Conservation (phyloP, 2,329 filamentous ascomycete genomes). For the Rhinocladiella similis region DNA sequence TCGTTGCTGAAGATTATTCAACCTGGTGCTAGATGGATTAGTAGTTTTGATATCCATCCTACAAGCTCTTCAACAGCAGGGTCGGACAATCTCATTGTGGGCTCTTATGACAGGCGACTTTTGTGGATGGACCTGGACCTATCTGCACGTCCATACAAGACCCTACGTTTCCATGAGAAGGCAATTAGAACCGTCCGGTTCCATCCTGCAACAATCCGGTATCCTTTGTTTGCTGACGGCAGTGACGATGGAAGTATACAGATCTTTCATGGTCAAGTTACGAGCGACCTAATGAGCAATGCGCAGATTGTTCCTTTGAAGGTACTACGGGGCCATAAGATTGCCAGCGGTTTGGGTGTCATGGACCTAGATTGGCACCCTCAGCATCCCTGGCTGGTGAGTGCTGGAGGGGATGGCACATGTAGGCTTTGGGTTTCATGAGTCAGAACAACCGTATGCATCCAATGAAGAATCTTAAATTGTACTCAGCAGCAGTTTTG, state of each 20-base stretch:
- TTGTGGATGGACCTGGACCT: slow-evolving; percentile 97
- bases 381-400: slow-evolving; percentile 88
- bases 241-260: slow-evolving; percentile 93
- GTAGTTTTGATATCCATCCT: slow-evolving; percentile 87
- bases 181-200: slow-evolving; percentile 88
- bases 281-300: slow-evolving; percentile 92
- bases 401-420: slow-evolving; percentile 90
- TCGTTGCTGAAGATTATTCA: slow-evolving; percentile 91
- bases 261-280: slow-evolving; percentile 95
- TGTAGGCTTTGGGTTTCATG: slow-evolving; percentile 78
- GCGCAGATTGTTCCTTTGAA: slow-evolving; percentile 95
- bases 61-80: slow-evolving; percentile 81
- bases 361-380: slow-evolving; percentile 97
- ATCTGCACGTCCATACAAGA: slow-evolving; percentile 89
- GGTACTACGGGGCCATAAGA: slow-evolving; percentile 85
- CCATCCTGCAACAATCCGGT: slow-evolving; percentile 68
- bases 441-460: no score
- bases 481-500: no score
- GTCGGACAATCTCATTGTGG: slow-evolving; percentile 91
- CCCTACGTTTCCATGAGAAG: slow-evolving; percentile 88
- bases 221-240: slow-evolving; percentile 88
- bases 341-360: slow-evolving; percentile 77
- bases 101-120: slow-evolving; percentile 88
- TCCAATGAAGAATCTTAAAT: no score
- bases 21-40: slow-evolving; percentile 93